Base-by-base conservation (phyloP, 176 grass and related monocot genomes). In the Lolium multiflorum region DNA sequence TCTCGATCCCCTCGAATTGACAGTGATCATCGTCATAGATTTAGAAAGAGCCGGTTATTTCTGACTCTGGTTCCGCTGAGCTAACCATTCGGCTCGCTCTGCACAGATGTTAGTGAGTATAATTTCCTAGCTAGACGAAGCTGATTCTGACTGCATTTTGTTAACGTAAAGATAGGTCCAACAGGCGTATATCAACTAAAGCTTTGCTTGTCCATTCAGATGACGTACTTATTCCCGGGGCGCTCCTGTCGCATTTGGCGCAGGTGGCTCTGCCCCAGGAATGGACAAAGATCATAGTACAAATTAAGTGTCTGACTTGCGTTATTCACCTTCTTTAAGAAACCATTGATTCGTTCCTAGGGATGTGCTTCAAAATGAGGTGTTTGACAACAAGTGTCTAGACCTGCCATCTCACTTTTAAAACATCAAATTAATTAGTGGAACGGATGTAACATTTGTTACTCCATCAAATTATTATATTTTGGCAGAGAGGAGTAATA, bases 21-120 rank as follows among this genome's bases (percentile, higher is more conserved):
- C 38, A 41, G 1, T 6, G 43, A 43, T 37, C 47, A 1, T 38
- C 12, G 13, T 43, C 12, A 55, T 5, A 47, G 5, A 35, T 35
- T 35, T 3, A 44, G 43, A 44, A 20, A 54, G 51, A 58, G 74
- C 16, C 17, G 14, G 54, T 56, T 10, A 81, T 59, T 11, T 82
- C 72, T 17, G 83, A 71, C 20, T 86, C 72, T 17, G 83, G 78
- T 82, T 90, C 78, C 70, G 26, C 39, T 90, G 71, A 65, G 26
- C 62, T 31, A 81, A 67, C 39, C 25, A 50, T 70, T 59, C 4
- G 28, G 20, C 57, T 16, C 14, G 73, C 14, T 76, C 54, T 17
- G 18, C 20, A 12, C 47, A 28, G 12, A 50, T 17, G n/a, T 44
- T 62, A 1, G 13, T 25, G 47, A 15, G 14, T 77, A 28, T 7